Evolutionary conservation across 148 eudicot species (phyloP).

Genomic region (Cornus controversa): DNA sequence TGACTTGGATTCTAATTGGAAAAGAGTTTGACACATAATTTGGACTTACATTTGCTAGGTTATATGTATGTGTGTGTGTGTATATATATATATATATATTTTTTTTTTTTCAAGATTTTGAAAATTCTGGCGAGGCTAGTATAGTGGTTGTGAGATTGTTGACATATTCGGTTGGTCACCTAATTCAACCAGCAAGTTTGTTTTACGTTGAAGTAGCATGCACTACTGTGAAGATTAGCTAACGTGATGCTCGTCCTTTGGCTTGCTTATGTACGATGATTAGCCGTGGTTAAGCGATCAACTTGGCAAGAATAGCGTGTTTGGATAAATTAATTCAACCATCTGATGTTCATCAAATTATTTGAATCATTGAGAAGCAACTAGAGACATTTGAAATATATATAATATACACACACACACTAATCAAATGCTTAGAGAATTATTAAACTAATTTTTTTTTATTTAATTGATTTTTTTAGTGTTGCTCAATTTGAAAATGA

Average conservation of each 20-base stretch:
- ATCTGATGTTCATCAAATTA: no score
- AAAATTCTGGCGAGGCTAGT: conserved; percentile 25
- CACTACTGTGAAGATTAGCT: neutral
- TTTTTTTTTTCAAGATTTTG: neutral
- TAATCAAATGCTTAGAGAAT: neutral
- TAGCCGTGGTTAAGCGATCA: neutral
- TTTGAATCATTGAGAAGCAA: neutral
- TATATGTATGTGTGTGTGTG: neutral
- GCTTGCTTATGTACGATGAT: neutral
- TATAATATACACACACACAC: neutral
- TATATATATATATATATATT: neutral
- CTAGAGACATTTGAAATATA: neutral
- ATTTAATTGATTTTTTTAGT: neutral
- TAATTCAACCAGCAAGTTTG: conserved; percentile 15
- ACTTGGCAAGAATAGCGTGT: neutral
- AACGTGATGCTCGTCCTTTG: no score
- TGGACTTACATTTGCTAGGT: neutral
- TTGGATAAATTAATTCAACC: no score
- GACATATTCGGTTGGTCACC: conserved; percentile 19
- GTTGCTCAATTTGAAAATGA: neutral
- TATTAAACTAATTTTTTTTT: no score
- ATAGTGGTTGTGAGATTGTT: conserved; percentile 6
- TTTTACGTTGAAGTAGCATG: neutral
- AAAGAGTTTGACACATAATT: neutral
- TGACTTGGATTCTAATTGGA: neutral